Conservation (phyloP, 129 eudicot species). For the Helianthus annuus region DNA sequence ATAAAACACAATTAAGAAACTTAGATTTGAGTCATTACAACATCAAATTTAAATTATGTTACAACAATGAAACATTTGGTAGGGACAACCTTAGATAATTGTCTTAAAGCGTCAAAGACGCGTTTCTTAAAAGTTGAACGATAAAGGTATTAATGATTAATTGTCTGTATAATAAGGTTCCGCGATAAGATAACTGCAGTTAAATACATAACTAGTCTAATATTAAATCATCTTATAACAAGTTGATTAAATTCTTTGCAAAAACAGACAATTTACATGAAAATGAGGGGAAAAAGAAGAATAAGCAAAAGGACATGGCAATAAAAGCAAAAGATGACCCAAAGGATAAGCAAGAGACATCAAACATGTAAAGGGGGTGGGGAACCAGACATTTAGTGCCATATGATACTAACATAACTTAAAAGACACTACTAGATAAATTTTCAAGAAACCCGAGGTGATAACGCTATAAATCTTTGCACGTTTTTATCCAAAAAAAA, state of each 20-base stretch:
- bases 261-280: neutral
- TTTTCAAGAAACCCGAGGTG: neutral
- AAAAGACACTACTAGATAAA: slow-evolving; percentile 20
- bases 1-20: slow-evolving; percentile 15
- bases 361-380: slow-evolving; percentile 23
- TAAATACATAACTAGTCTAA: neutral
- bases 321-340: slow-evolving; percentile 28
- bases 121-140: neutral
- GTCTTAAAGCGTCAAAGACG: neutral
- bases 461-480: slow-evolving; percentile 6
- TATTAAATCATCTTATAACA: neutral
- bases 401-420: slow-evolving; percentile 30
- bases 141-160: neutral
- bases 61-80: slow-evolving; percentile 2
- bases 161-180: neutral
- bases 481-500: neutral
- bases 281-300: neutral
- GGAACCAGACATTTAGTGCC: slow-evolving; percentile 37
- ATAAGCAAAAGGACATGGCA: slow-evolving; percentile 26
- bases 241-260: neutral
- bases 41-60: slow-evolving; percentile 2
- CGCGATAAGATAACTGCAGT: neutral
- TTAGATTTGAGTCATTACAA: slow-evolving; percentile 1
- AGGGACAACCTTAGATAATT: neutral
- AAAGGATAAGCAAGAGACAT: slow-evolving; percentile 38